Base-by-base conservation (phyloP, 2,329 filamentous ascomycete species). In the Pseudocercospora fijiensis region DNA sequence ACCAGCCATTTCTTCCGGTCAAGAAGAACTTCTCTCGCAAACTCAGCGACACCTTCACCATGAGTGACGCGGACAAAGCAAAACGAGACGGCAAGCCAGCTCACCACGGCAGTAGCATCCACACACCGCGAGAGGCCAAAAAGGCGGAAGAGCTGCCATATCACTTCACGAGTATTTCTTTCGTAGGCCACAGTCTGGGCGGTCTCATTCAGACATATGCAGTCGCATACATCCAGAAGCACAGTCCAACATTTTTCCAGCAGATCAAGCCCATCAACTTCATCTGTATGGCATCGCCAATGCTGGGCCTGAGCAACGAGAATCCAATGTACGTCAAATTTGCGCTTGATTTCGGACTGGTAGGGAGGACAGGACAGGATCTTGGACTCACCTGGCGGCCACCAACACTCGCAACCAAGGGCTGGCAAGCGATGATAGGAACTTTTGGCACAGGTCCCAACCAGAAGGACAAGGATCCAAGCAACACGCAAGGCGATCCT, bases 281-380 rank as follows among this genome's bases (percentile, higher is more conserved):
- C 73, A 89, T 98, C 68, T 84, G 90, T 27, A 80, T 98, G 69
- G 93, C 94, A 16, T 89, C 93, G 0, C 94, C 94, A 0, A 92
- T 97, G 69, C 80, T 98, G 1, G 94, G 94, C 0, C 81, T 98
- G 41, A 98, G 94, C 77, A 97, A 99, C 75, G 95, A 99, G 75
- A 99, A 99, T 71, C 95, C 95, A 0, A 83, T 98, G 62, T 99
- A 99, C 75, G 91, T 99, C 77, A 96, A 93, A 73, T 98, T 99
- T 76, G 95, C 95, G 0, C 82, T 99, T 3, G 95, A 99, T 75
- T 96, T 98, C 78, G 95, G 95, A 0, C 84, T 99, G 1, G 94
- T 99, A 13, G 95, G 95, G n/a, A 86, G 94, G 60, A 97, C 95
- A 2, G 95, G 95, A 7, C 92, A 98, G 76, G 95, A 99, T 78